Conservation (phyloP, 2,329 filamentous ascomycete genomes). For the Phialophora tarda region DNA sequence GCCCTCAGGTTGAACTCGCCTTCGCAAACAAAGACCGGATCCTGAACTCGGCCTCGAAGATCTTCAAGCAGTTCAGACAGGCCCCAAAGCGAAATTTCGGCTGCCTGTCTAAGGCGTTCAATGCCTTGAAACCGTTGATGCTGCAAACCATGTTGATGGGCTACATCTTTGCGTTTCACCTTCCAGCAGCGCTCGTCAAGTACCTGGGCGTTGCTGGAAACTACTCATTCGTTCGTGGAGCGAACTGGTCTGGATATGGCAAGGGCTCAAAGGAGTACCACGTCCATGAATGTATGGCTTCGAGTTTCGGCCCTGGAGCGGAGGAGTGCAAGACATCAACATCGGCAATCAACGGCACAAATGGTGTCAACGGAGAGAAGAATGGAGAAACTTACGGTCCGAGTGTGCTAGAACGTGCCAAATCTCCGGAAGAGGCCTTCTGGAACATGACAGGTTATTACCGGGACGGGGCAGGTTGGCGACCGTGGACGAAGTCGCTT, state of each 20-base stretch:
- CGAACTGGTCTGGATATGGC: constrained; percentile 50
- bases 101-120: constrained; percentile 53
- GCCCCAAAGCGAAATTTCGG: constrained; percentile 52
- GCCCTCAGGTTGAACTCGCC: constrained; percentile 49
- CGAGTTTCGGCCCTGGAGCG: constrained; percentile 57
- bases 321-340: constrained; percentile 49
- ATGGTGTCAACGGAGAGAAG: constrained; percentile 34
- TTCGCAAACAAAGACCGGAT: constrained; percentile 51
- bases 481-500: constrained; percentile 59
- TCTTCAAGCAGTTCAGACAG: constrained; percentile 56
- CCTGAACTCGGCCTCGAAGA: constrained; percentile 54
- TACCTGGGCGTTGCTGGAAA: constrained; percentile 58
- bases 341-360: not conserved
- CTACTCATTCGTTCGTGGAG: constrained; percentile 53
- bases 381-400: constrained; percentile 47
- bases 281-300: constrained; percentile 57
- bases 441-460: constrained; percentile 60
- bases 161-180: constrained; percentile 62
- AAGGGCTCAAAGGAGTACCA: constrained; percentile 44
- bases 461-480: constrained; percentile 54
- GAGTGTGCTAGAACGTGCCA: constrained; percentile 49
- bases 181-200: constrained; percentile 54
- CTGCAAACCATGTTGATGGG: constrained; percentile 57
- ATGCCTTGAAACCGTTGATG: constrained; percentile 54
- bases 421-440: constrained; percentile 51